phyloP scores from a whole-genome alignment of 139 green algal species.

The Gonium pectorale region DNA sequence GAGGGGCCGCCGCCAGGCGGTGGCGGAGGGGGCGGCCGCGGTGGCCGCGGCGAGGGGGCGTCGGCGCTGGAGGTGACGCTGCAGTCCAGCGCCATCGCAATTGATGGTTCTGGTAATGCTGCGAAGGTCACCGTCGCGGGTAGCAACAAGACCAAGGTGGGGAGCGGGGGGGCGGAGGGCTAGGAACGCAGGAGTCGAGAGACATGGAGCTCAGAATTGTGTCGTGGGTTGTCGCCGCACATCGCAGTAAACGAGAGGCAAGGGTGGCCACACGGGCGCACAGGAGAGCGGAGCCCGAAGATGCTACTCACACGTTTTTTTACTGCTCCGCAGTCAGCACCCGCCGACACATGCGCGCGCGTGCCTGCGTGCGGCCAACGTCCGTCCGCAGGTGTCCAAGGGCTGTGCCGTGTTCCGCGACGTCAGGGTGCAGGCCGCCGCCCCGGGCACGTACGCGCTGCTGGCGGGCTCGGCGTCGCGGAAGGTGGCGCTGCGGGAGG shows the following conservation, averaged over 20 bases:
- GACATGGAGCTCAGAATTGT: too few species aligned
- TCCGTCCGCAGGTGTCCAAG: conserved; percentile 50
- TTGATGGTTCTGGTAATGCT: conserved; percentile 57
- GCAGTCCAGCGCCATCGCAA: conserved; percentile 54
- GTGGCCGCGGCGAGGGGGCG: neutral
- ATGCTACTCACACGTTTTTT: too few species aligned
- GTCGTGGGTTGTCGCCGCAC: too few species aligned
- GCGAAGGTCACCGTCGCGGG: conserved; percentile 59
- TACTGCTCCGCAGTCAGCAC: too few species aligned
- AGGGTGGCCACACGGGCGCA: too few species aligned
- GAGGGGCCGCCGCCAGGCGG: neutral
- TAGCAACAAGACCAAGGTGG: conserved; percentile 70
- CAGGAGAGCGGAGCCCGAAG: too few species aligned
- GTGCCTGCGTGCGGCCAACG: too few species aligned
- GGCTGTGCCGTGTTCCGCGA: conserved; percentile 69
- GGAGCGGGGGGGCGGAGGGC: too few species aligned
- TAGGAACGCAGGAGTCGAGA: too few species aligned
- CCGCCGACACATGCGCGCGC: too few species aligned
- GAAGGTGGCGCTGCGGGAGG: conserved; percentile 63
- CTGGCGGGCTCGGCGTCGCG: conserved; percentile 48
- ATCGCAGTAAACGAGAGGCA: too few species aligned
- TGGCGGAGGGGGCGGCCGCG: neutral
- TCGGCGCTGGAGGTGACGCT: conserved; percentile 60
- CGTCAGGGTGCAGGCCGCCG: conserved; percentile 62
- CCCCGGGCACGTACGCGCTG: conserved; percentile 65